Percentiles rank a stretch among this genome's conserved stretches.
phyloP scores from a whole-genome alignment of 1,139 yeast genomes.

The Geotrichum candidum region DNA sequence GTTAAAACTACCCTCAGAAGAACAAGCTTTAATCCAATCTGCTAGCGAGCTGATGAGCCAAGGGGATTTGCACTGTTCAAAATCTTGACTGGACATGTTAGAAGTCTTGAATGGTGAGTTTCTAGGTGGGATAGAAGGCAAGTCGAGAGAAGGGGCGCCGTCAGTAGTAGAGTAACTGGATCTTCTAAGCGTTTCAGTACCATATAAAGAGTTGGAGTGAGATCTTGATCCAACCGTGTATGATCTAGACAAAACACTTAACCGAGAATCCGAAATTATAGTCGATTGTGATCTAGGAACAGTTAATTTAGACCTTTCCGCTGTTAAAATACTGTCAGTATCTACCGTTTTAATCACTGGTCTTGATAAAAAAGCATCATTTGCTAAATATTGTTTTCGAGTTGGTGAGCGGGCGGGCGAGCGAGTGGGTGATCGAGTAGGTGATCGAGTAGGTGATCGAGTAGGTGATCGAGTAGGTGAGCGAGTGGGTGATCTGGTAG shows the following conservation, averaged over 20 bases:
- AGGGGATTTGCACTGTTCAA: slow-evolving; percentile 46
- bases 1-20: slow-evolving; percentile 44
- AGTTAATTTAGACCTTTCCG: slow-evolving; percentile 8
- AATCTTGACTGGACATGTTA: slow-evolving; percentile 39
- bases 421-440: neutral
- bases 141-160: slow-evolving; percentile 28
- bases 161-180: slow-evolving; percentile 26
- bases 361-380: neutral
- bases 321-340: slow-evolving; percentile 9
- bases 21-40: slow-evolving; percentile 28
- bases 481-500: neutral
- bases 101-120: slow-evolving; percentile 35
- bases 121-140: slow-evolving; percentile 34
- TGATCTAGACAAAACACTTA: slow-evolving; percentile 15
- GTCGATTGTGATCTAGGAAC: slow-evolving; percentile 15
- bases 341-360: slow-evolving; percentile 5
- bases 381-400: neutral
- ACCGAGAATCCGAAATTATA: slow-evolving; percentile 7
- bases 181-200: slow-evolving; percentile 21
- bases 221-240: slow-evolving; percentile 16
- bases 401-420: neutral
- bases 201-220: slow-evolving; percentile 8
- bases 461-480: neutral
- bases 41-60: slow-evolving; percentile 43
- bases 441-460: neutral